Evolutionary conservation across 2,329 filamentous ascomycete species (phyloP).

Genomic region (Alternaria sp.): DNA sequence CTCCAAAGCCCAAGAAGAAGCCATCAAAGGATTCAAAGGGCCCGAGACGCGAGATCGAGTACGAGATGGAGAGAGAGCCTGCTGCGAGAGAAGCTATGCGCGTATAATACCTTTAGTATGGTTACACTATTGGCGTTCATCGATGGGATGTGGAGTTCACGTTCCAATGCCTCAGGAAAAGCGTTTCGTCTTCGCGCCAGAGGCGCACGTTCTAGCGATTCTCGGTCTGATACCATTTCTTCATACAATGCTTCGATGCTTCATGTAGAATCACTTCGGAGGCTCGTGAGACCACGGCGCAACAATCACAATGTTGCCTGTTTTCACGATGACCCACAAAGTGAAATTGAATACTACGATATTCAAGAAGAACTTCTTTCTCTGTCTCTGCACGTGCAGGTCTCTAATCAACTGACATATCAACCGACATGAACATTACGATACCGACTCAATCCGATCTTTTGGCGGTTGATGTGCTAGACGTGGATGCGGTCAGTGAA

Average conservation of each 20-base stretch:
- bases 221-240: neutral
- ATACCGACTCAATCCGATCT: neutral
- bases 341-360: neutral
- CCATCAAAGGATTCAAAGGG: constrained; percentile 56
- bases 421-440: neutral
- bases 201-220: neutral
- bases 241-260: neutral
- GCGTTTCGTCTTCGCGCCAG: constrained; percentile 1
- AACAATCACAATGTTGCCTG: neutral
- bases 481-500: neutral
- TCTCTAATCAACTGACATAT: neutral
- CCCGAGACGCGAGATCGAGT: constrained; percentile 77
- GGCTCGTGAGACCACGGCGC: neutral
- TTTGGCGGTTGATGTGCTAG: neutral
- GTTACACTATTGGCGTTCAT: constrained; percentile 25
- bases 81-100: constrained; percentile 49
- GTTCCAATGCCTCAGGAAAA: constrained; percentile 1
- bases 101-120: constrained; percentile 35
- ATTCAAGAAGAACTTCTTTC: neutral
- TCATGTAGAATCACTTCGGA: neutral
- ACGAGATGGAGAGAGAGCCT: constrained; percentile 73
- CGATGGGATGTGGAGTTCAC: constrained; percentile 17
- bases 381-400: neutral
- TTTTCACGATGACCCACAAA: constrained; percentile 2
- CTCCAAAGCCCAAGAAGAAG: constrained; percentile 67